Conservation (phyloP, 176 grass and related monocot species). For the Musa beccarii region DNA sequence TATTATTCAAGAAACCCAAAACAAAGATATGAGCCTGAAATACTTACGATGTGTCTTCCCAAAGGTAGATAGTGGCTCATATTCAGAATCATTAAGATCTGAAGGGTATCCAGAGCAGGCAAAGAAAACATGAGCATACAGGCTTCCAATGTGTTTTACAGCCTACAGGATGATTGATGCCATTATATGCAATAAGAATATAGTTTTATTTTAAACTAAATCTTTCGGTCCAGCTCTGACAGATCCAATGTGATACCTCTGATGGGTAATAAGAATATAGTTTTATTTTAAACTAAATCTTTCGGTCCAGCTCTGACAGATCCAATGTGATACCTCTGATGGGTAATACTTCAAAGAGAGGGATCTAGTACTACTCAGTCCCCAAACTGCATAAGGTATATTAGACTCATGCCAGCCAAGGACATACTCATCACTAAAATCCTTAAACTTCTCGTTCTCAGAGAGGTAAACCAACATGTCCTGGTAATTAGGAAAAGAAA, state of each 20-base stretch:
- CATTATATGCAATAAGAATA: neutral
- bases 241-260: too few relatives aligned
- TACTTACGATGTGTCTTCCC: conserved; percentile 68
- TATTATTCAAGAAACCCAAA: conserved; percentile 6
- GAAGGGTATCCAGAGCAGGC: conserved; percentile 81
- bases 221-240: too few relatives aligned
- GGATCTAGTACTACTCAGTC: conserved; percentile 55
- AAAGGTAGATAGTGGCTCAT: conserved; percentile 72
- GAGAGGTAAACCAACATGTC: conserved; percentile 99
- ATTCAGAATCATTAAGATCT: conserved; percentile 90
- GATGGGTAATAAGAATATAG: too few relatives aligned
- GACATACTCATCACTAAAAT: conserved; percentile 71
- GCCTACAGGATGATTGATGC: conserved; percentile 34
- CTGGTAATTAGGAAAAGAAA: conserved; percentile 22
- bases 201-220: too few relatives aligned
- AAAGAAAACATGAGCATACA: conserved; percentile 99
- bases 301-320: neutral
- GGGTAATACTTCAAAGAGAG: conserved; percentile 64
- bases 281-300: too few relatives aligned
- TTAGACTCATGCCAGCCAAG: conserved; percentile 93
- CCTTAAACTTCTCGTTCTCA: conserved; percentile 72
- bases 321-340: conserved; percentile 48
- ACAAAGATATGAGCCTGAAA: conserved; percentile 16
- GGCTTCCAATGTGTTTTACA: conserved; percentile 80
- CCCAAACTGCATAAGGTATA: conserved; percentile 89